Percentiles rank a stretch among this genome's conserved stretches.
Conservation (phyloP, 163 green algal genomes). For the Chlamydomonas reinhardtii region DNA sequence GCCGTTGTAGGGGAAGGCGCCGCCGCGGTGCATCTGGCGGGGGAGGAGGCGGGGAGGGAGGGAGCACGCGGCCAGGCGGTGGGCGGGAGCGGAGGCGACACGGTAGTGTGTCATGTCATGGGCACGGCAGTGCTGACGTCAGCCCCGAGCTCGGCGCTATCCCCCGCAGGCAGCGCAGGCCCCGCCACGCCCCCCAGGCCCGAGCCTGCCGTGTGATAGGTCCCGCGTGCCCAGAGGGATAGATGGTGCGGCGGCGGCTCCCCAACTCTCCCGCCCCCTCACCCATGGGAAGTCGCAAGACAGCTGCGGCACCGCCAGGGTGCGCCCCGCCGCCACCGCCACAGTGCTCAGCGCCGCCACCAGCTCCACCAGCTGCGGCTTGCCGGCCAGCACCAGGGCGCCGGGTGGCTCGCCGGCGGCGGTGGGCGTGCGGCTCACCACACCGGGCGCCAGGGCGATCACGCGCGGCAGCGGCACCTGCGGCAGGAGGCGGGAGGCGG, state of each 20-base stretch:
- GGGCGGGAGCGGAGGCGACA: no score
- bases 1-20: constrained; percentile 21
- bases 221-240: no score
- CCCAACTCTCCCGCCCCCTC: no score
- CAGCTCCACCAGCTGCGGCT: not conserved
- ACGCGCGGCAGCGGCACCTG: constrained; percentile 12
- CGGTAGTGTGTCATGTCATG: no score
- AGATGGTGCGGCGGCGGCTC: no score
- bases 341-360: constrained; percentile 1
- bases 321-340: constrained; percentile 7
- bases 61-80: no score
- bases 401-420: not conserved
- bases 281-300: constrained; percentile 36
- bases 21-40: constrained; percentile 28
- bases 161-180: not conserved
- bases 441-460: constrained; percentile 11
- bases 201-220: no score
- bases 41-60: no score
- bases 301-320: constrained; percentile 17
- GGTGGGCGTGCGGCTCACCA: not conserved
- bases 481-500: not conserved
- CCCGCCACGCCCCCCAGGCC: no score
- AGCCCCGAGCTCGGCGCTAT: no score
- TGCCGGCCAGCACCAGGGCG: not conserved
- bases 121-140: no score